A percentile compares a stretch with the other conserved stretches of the same genome.
Evolutionary conservation across 805 yeast genomes (phyloP).

Genomic region (Monosporozyma solicola): DNA sequence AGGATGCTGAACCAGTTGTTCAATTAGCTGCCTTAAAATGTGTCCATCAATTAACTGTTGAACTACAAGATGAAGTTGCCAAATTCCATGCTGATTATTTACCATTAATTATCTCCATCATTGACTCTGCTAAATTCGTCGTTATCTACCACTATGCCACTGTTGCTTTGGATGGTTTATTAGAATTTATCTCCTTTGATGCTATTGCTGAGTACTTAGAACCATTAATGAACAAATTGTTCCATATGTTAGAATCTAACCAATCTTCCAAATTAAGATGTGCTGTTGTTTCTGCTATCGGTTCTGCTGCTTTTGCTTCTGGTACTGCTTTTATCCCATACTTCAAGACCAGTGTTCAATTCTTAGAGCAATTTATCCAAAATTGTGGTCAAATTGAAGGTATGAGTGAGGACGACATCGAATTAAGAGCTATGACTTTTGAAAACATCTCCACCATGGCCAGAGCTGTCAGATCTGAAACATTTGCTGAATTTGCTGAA

Average conservation of each 20-base stretch:
- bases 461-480: constrained; percentile 88
- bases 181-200: constrained; percentile 85
- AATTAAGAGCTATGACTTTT: constrained; percentile 82
- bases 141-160: constrained; percentile 87
- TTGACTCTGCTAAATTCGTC: constrained; percentile 76
- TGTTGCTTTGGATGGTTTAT: constrained; percentile 79
- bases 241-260: constrained; percentile 72
- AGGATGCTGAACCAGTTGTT: constrained; percentile 66
- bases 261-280: constrained; percentile 61
- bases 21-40: constrained; percentile 81
- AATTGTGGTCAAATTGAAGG: constrained; percentile 63
- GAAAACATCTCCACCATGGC: constrained; percentile 94
- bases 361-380: constrained; percentile 72
- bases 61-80: constrained; percentile 77
- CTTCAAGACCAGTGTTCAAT: constrained; percentile 71
- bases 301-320: constrained; percentile 93
- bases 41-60: constrained; percentile 66
- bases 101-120: constrained; percentile 78
- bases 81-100: constrained; percentile 73
- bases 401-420: constrained; percentile 79
- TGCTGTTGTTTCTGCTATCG: constrained; percentile 88
- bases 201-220: constrained; percentile 74
- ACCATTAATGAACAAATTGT: constrained; percentile 82
- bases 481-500: constrained; percentile 77
- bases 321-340: constrained; percentile 83